These are phyloP conservation scores for Primulina tabacum DNA, from an alignment of 257 asterid species.

Conservation along the genomic window DNA sequence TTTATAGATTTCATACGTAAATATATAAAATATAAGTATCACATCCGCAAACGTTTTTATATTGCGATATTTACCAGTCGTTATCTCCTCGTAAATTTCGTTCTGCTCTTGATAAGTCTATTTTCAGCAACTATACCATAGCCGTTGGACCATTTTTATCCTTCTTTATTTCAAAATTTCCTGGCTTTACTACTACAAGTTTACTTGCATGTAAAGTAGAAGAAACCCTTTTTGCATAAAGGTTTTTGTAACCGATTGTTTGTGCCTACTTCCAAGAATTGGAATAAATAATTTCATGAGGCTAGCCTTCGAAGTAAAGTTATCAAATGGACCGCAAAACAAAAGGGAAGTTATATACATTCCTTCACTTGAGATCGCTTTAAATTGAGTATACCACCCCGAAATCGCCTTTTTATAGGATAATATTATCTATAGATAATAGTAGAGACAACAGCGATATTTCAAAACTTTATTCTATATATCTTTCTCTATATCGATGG, in stretches of 20 bases:
- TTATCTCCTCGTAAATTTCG: not conserved
- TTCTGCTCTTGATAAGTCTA: slow-evolving; percentile 15
- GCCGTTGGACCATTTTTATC: slow-evolving; percentile 22
- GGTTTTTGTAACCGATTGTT: slow-evolving; percentile 17
- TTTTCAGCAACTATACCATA: not conserved
- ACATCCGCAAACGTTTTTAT: not conserved
- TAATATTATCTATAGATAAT: too few species aligned
- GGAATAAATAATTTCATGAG: slow-evolving; percentile 17
- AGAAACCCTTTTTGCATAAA: slow-evolving; percentile 33
- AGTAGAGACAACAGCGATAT: not conserved
- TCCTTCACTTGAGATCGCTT: slow-evolving; percentile 12
- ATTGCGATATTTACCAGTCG: not conserved
- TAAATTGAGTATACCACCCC: not conserved
- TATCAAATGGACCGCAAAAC: slow-evolving; percentile 19
- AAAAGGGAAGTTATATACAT: not conserved
- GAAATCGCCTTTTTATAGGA: not conserved
- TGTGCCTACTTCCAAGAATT: slow-evolving; percentile 20
- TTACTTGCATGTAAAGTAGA: slow-evolving; percentile 50
- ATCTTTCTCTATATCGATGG: not conserved
- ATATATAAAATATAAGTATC: not conserved
- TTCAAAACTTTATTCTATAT: not conserved
- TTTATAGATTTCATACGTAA: not conserved
- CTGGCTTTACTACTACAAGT: slow-evolving; percentile 23
- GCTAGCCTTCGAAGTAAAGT: slow-evolving; percentile 55
- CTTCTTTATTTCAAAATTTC: slow-evolving; percentile 1